Evolutionary conservation across 495 filamentous ascomycete species (phyloP), one percentile per base, ranked within the genome.

Genomic region (Penicillium bialowiezense): DNA sequence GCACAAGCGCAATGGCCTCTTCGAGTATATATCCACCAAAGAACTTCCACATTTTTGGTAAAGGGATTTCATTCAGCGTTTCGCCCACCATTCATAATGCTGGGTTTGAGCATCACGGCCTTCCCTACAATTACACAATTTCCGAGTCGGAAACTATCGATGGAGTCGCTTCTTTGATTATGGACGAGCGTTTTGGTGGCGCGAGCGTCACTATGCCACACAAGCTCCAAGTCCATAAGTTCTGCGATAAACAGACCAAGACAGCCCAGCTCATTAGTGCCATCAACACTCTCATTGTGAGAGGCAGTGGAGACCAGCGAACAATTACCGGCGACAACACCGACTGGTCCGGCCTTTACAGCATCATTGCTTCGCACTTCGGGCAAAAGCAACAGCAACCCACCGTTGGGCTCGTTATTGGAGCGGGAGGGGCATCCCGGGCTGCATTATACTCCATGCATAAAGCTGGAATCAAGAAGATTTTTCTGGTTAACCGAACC

Each of bases 51-150:
- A 80, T 86, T 35, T 72, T 86, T 28, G 86, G 85, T 6, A 79
- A 77, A 6, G 80, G 74, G 41, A 82, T 88, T 19, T 79, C 76
- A 13, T 84, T 83, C 67, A 87, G 81, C 40, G 71, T 87, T 21
- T 86, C 83, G 0, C 86, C 86, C 5, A 78, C 79, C 1, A 89
- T 89, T 76, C 85, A 89, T 58, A 82, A 75, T 45, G 83, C 84
- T 1, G 85, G 82, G 8, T 89, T 85, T 62, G 64, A 76, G 44
- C 74, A 76, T 31, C 79, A 77, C 35, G 75, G 76, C 20, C 82
- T 90, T 71, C 79, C 79, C 1, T 82, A 87, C 58, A 73, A 73
- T 32, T 88, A 82, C 58, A 69, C 78, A 41, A 79, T 78, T 18
- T 73, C 75, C 23, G 74, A 81, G 79, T 56, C 73, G 69, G 10